phyloP scores from a whole-genome alignment of 306 rosid genomes.

The Malus asiatica region DNA sequence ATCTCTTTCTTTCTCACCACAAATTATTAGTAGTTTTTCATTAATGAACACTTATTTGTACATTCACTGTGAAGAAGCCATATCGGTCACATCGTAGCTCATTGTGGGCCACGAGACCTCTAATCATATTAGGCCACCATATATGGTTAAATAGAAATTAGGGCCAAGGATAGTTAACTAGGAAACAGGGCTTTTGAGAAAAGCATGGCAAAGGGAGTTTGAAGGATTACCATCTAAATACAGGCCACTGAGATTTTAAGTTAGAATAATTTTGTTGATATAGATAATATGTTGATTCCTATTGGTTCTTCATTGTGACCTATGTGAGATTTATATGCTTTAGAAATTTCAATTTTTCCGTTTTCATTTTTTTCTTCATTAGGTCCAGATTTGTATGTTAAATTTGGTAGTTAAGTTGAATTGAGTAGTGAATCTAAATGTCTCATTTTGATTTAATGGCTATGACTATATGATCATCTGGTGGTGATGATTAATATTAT shows the following conservation, averaged over 20 bases:
- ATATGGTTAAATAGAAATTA: too few species aligned
- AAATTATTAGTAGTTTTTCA: not conserved
- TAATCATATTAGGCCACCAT: not conserved
- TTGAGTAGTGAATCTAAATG: not conserved
- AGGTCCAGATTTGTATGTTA: not conserved
- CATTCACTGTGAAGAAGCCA: not conserved
- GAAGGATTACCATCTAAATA: not conserved
- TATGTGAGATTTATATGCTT: not conserved
- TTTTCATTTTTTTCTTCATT: too few species aligned
- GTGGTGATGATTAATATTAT: too few species aligned
- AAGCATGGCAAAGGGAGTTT: not conserved
- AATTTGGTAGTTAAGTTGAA: not conserved
- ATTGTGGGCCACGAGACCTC: not conserved
- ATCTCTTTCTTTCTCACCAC: too few species aligned
- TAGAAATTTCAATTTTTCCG: not conserved
- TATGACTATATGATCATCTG: too few species aligned
- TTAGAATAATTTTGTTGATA: too few species aligned
- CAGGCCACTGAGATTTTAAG: not conserved
- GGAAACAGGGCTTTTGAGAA: not conserved
- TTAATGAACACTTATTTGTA: not conserved
- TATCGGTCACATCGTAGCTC: not conserved
- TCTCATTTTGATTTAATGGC: too few species aligned
- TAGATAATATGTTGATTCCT: not conserved
- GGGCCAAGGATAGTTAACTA: not conserved
- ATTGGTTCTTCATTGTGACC: not conserved